phyloP scores from a whole-genome alignment of 129 eudicot genomes.

The Sambucus nigra region DNA sequence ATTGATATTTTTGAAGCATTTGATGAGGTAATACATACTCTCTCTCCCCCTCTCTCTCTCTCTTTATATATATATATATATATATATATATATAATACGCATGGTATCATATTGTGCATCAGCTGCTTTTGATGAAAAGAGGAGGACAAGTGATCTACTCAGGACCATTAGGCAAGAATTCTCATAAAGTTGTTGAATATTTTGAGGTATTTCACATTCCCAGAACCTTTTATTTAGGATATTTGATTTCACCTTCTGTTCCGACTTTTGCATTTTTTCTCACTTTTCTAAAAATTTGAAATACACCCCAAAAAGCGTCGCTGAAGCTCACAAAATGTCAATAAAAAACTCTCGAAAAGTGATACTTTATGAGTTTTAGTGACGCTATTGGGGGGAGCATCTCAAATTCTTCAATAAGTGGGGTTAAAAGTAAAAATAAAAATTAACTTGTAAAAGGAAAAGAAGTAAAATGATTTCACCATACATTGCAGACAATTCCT shows the following conservation, averaged over 20 bases:
- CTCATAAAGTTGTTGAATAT: slow-evolving; percentile 62
- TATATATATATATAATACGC: neutral
- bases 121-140: slow-evolving; percentile 82
- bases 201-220: slow-evolving; percentile 53
- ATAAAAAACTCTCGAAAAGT: no score
- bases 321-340: no score
- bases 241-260: no score
- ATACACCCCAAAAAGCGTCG: no score
- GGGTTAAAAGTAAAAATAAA: no score
- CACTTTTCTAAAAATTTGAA: no score
- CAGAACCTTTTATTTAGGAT: neutral
- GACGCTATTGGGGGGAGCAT: no score
- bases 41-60: neutral
- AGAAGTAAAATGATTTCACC: neutral
- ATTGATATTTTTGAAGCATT: slow-evolving; percentile 95
- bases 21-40: slow-evolving; percentile 49
- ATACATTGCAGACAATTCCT: slow-evolving; percentile 32
- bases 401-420: no score
- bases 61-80: neutral
- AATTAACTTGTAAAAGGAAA: neutral
- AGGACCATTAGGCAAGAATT: slow-evolving; percentile 83
- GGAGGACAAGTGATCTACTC: slow-evolving; percentile 91
- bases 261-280: no score
- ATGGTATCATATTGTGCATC: slow-evolving; percentile 5
- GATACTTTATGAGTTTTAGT: no score